Evolutionary conservation across 2,329 filamentous ascomycete genomes (phyloP), one percentile per base, ranked within the genome.

Genomic region (Penicillium sp.): DNA sequence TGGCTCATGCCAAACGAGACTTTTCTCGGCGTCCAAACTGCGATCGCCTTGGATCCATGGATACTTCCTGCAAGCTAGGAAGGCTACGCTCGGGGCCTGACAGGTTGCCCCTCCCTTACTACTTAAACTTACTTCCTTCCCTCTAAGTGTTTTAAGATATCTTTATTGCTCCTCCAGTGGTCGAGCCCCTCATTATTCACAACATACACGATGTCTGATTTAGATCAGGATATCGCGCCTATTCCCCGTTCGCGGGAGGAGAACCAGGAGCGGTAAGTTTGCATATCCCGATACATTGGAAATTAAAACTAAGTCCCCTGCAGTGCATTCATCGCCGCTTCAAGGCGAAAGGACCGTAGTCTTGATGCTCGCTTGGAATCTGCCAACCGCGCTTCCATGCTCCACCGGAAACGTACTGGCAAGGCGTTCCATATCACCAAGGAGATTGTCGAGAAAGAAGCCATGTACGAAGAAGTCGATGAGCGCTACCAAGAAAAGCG

Each of bases 391-490:
- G 93, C 93, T 6, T 96, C 93, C n/a, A 87, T 91, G 68, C 91
- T 96, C 37, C 93, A 96, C 81, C 91, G 92, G 78, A 85, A 88
- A 72, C 87, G 92, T 19, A 96, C 93, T 0, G 93, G 93, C 39
- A 90, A 91, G 65, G 86, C 84, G 2, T 82, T 97, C 58, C 87
- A 87, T 65, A 90, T 97, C 56, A 92, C 89, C 26, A 89, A 93
- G 73, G 85, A 95, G 68, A 92, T 95, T 75, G 92, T 96, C 13
- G 80, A 90, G 65, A 92, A 91, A 61, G 93, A 96, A 72, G 91
- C 96, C 72, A 96, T 96, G 91, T 97, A 97, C 71, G 92, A 96
- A 69, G 93, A 96, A 74, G 90, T 96, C 69, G 92, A 96, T 52
- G 90, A 96, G 65, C 90, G 93, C 55, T 75, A 75, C 49, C 72